Base-by-base conservation (phyloP, 1,284 basidiomycete genomes). In the Moniliella sp. region DNA sequence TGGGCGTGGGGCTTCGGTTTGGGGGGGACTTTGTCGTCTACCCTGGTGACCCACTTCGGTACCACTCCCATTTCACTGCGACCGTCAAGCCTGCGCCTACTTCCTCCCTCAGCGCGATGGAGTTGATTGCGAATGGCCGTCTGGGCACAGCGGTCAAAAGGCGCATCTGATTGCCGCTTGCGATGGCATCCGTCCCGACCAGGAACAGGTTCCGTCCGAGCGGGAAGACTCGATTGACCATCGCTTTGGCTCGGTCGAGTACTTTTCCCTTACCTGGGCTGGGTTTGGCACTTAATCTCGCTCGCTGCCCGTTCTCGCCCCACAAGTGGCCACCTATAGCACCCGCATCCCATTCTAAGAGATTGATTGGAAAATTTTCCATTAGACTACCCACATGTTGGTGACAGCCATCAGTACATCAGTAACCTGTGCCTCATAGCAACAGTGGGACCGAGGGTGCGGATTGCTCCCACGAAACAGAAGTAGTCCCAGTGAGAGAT, bases 141-240 rank as follows among this genome's bases (percentile, higher is more conserved):
- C 64, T 99, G 25, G 91, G 88, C 0, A 99, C 91, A 1, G 88
- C 81, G 1, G 94, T 91, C 3, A 97, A 94, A 99, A 99, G 64
- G 75, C 83, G 0, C 86, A 94, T 57, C 62, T 97, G 17, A 59
- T 97, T 4, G 91, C 83, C 49, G 73, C 74, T 18, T 30, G 40
- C 16, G 11, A 9, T n/a, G 30, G 19, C 18, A 16, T 18, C 1
- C 15, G 13, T 0, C 35, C 37, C 18, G 29, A 43, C n/a, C 14
- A 15, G 5, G 30, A 25, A 13, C 28, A 30, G 21, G 18, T 18
- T 1, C 15, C 14, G 0, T 35, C 37, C 18, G 21, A 39, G 16
- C 21, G 40, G 16, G 5, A 33, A 26, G 9, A 29, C 3, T 15
- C 30, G 3, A 12, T 5, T 11, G 37, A 40, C 14, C 32, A 32